A percentile compares a stretch with the other conserved stretches of the same genome.
Conservation (phyloP, 2,329 filamentous ascomycete genomes). For the Stagonosporopsis chrysanthemi region DNA sequence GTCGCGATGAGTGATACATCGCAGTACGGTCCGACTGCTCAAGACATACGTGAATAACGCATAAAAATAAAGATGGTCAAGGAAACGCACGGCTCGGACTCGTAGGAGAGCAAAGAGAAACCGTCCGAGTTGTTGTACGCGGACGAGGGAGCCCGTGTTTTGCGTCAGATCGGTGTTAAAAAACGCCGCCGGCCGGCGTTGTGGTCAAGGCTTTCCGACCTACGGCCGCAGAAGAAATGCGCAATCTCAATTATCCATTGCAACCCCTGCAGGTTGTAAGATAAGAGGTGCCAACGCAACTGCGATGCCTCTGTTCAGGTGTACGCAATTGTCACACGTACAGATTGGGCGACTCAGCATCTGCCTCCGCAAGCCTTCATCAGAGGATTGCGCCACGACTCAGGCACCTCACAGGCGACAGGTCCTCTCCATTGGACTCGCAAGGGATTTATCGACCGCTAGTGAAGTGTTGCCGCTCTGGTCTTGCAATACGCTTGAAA, state of each 20-base stretch:
- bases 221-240: background rate
- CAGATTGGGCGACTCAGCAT: no score
- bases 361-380: no score
- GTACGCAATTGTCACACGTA: background rate
- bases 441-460: no score
- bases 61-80: background rate
- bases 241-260: background rate
- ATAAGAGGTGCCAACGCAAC: background rate
- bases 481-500: no score
- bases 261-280: background rate
- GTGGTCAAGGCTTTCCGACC: no score
- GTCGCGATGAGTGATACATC: background rate
- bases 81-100: background rate
- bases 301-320: background rate
- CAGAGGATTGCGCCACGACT: background rate
- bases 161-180: background rate
- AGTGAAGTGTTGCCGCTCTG: no score
- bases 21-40: background rate
- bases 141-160: background rate
- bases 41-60: background rate
- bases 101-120: no score
- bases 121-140: slow-evolving; percentile 12
- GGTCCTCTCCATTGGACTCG: no score
- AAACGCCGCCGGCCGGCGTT: background rate
- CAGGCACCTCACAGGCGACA: background rate